These are phyloP conservation scores for Sonneratia caseolaris DNA, from an alignment of 345 rosid genomes.

Conservation along the genomic window DNA sequence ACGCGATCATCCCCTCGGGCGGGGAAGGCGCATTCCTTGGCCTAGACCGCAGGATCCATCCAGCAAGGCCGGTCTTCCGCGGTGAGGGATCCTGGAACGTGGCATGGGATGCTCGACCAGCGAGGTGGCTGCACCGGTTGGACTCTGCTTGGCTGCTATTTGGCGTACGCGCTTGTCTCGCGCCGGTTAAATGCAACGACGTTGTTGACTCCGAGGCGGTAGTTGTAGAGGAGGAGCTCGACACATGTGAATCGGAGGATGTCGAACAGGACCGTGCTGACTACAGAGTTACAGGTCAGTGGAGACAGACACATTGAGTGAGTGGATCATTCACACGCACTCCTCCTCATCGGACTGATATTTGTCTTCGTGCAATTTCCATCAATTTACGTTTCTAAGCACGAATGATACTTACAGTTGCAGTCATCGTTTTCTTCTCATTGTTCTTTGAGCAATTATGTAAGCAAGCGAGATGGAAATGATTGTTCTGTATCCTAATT, in stretches of 20 bases:
- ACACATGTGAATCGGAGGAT: conserved; percentile 7
- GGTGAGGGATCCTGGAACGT: conserved; percentile 82
- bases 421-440: too few species aligned
- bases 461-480: too few species aligned
- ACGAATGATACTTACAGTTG: too few species aligned
- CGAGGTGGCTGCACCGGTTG: conserved; percentile 59
- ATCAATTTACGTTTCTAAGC: too few species aligned
- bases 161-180: conserved; percentile 17
- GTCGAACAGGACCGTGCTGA: conserved; percentile 18
- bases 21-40: conserved; percentile 8
- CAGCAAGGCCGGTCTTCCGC: conserved; percentile 21
- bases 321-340: not conserved
- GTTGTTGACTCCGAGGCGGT: conserved; percentile 9
- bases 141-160: conserved; percentile 65
- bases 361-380: too few species aligned
- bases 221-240: conserved; percentile 12
- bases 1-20: conserved; percentile 39
- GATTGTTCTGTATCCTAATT: too few species aligned
- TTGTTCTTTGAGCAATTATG: too few species aligned
- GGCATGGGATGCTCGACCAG: conserved; percentile 65
- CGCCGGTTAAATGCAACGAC: conserved; percentile 28
- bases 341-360: not conserved
- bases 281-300: conserved; percentile 58
- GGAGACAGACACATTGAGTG: not conserved
- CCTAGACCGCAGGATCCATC: conserved; percentile 4